These are phyloP conservation scores for Tricholoma flavovirens DNA, from an alignment of 768 basidiomycete genomes.

Conservation along the genomic window DNA sequence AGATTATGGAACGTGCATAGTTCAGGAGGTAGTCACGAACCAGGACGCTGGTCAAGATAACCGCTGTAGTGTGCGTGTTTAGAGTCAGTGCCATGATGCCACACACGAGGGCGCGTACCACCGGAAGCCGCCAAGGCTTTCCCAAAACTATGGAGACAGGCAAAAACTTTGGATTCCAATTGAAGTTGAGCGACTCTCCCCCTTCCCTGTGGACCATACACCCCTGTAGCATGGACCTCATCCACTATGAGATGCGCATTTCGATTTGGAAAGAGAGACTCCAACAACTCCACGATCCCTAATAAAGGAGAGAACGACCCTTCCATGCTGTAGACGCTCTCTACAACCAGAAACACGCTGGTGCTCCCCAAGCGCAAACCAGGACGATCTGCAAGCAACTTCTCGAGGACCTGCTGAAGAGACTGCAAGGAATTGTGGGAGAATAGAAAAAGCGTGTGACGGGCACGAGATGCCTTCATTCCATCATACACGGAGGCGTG, in stretches of 20 bases:
- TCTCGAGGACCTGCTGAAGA: conserved; percentile 24
- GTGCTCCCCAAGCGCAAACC: conserved; percentile 18
- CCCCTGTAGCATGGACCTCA: conserved; percentile 53
- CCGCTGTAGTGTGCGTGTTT: conserved; percentile 28
- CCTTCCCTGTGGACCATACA: conserved; percentile 43
- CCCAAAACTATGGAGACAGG: conserved; percentile 49
- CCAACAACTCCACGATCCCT: conserved; percentile 34
- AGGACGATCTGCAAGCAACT: conserved; percentile 19
- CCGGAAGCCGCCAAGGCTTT: conserved; percentile 58
- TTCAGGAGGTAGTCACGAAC: conserved; percentile 61
- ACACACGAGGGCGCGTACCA: conserved; percentile 39
- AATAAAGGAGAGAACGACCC: conserved; percentile 46
- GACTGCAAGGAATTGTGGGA: conserved; percentile 39
- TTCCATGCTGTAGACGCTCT: conserved; percentile 58
- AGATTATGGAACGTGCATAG: conserved; percentile 64
- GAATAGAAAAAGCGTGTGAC: conserved; percentile 27
- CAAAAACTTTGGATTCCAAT: conserved; percentile 35
- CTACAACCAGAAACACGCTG: conserved; percentile 44
- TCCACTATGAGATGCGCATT: conserved; percentile 45
- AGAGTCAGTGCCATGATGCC: background rate
- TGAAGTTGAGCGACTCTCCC: conserved; percentile 39
- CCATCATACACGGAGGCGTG: conserved; percentile 51
- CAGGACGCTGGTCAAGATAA: conserved; percentile 44
- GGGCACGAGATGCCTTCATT: conserved; percentile 33
- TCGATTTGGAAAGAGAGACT: conserved; percentile 29